Percentiles rank a stretch among this genome's conserved stretches.
These are phyloP conservation scores for Yarrowia divulgata DNA, from an alignment of 805 yeast genomes.

Conservation along the genomic window DNA sequence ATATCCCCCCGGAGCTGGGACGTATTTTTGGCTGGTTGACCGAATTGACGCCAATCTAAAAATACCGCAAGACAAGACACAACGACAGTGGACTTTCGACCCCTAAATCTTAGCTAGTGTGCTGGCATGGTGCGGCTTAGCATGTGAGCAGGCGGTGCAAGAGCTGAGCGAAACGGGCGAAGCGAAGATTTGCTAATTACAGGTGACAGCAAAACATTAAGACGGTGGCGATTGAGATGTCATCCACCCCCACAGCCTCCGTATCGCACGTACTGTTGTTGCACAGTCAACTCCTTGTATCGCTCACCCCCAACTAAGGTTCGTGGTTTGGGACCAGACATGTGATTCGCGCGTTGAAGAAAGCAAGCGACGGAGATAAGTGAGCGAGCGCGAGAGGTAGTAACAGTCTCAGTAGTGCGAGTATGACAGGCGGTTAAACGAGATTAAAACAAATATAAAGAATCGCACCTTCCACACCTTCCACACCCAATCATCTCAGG, in stretches of 20 bases:
- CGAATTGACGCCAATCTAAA: constrained; percentile 24
- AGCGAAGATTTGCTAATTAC: too few species aligned
- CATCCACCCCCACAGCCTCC: too few species aligned
- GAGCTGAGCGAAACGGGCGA: background rate
- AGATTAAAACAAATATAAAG: too few species aligned
- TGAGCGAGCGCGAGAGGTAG: background rate
- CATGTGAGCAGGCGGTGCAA: constrained; percentile 11
- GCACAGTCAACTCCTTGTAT: too few species aligned
- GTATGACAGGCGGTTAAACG: too few species aligned
- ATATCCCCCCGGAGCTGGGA: constrained; percentile 7
- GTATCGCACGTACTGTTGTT: too few species aligned
- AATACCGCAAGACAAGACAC: constrained; percentile 15
- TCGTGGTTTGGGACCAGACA: constrained; percentile 13
- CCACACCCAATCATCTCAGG: background rate
- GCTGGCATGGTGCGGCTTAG: constrained; percentile 3
- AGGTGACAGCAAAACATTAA: too few species aligned
- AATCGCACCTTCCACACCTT: too few species aligned
- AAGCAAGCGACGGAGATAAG: constrained; percentile 37
- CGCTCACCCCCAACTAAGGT: background rate
- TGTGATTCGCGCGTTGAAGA: constrained; percentile 21
- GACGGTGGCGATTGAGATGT: too few species aligned
- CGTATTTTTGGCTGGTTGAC: constrained; percentile 14
- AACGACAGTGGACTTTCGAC: background rate
- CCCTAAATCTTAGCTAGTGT: constrained; percentile 28
- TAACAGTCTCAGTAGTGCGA: too few species aligned